Evolutionary conservation across 208 protist genomes (phyloP).

Genomic region (Leishmania martiniquensis): DNA sequence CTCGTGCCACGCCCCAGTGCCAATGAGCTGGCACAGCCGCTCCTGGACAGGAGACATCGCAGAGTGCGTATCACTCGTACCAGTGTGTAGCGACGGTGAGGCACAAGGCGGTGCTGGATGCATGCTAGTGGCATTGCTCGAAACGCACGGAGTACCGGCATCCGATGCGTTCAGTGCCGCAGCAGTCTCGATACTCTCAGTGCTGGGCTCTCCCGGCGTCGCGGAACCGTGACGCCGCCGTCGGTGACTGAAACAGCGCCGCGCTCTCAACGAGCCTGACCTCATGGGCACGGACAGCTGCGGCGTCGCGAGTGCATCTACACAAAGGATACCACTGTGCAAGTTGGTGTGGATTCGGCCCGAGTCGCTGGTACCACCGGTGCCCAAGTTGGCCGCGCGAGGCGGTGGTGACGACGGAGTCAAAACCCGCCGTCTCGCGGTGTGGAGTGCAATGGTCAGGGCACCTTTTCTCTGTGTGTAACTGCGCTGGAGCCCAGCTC

Average conservation of each 20-base stretch:
- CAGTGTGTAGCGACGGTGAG: not conserved
- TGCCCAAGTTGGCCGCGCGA: not conserved
- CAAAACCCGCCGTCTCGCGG: not conserved
- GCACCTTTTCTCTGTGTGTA: not conserved
- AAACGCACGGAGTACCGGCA: not conserved
- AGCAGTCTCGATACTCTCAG: not conserved
- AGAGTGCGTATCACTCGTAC: not conserved
- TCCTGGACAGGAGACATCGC: constrained; percentile 4
- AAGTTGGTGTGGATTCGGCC: not conserved
- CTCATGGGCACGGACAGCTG: not conserved
- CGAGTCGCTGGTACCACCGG: not conserved
- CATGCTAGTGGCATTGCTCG: not conserved
- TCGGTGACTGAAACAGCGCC: not conserved
- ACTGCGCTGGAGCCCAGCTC: not conserved
- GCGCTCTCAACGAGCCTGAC: not conserved
- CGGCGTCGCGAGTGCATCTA: not conserved
- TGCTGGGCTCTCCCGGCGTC: not conserved
- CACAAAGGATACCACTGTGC: not conserved
- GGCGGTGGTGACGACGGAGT: not conserved
- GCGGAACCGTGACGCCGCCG: not conserved
- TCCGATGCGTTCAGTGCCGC: not conserved
- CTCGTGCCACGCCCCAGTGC: constrained; percentile 11
- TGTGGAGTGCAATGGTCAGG: not conserved
- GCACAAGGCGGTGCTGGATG: not conserved
- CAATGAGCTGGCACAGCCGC: constrained; percentile 6